Conservation (phyloP, 2,329 filamentous ascomycete species). For the Epichloe uncinata region DNA sequence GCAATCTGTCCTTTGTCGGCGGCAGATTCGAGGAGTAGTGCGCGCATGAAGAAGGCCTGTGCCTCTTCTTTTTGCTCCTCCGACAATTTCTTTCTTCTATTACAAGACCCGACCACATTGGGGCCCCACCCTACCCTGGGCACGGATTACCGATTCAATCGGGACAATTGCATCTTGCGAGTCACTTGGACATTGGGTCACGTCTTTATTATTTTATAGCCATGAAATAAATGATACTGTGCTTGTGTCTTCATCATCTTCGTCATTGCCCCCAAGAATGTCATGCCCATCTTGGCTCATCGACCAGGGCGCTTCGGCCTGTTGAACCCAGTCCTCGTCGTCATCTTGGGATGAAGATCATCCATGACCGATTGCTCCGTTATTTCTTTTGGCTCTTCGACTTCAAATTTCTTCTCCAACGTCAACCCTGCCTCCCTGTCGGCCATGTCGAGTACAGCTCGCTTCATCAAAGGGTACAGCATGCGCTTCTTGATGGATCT, state of each 20-base stretch:
- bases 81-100: not conserved
- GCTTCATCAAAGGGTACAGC: slow-evolving; percentile 65
- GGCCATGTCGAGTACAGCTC: slow-evolving; percentile 52
- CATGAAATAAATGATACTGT: not conserved
- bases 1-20: slow-evolving; percentile 44
- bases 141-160: not conserved
- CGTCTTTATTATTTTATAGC: not conserved
- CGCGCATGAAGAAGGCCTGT: not conserved
- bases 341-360: slow-evolving; percentile 55
- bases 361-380: slow-evolving; percentile 50
- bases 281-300: slow-evolving; percentile 17
- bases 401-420: slow-evolving; percentile 58
- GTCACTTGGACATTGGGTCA: not conserved
- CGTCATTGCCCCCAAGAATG: not conserved
- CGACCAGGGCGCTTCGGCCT: slow-evolving; percentile 69
- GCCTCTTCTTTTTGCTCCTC: not conserved
- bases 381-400: slow-evolving; percentile 56
- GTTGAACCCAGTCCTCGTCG: slow-evolving; percentile 56
- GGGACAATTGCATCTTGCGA: not conserved
- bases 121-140: not conserved
- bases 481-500: slow-evolving; percentile 72
- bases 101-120: not conserved
- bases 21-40: slow-evolving; percentile 54
- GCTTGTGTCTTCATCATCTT: not conserved
- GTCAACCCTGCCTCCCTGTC: slow-evolving; percentile 50